Evolutionary conservation across 768 basidiomycete genomes (phyloP).

Genomic region (Macrolepiota dolichaula): DNA sequence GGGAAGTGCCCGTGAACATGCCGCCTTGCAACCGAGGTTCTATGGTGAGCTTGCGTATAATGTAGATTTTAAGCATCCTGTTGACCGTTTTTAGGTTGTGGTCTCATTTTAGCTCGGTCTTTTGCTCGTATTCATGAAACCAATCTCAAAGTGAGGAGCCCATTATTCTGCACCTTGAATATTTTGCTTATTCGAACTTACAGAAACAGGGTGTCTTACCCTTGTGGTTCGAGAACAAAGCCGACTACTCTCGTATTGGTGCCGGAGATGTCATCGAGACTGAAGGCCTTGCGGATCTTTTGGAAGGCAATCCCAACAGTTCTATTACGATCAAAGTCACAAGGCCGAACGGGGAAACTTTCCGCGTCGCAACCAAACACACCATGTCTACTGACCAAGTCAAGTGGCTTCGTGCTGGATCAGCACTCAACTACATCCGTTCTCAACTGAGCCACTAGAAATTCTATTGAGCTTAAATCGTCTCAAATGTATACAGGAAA

Average conservation of each 20-base stretch:
- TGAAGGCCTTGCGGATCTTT: constrained; percentile 68
- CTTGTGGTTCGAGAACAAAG: constrained; percentile 87
- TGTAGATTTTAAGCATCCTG: background rate
- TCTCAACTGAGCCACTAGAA: constrained; percentile 25
- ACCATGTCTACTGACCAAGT: constrained; percentile 90
- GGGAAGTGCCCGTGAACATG: constrained; percentile 96
- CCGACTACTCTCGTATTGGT: constrained; percentile 81
- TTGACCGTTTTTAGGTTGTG: constrained; percentile 54
- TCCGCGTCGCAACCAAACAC: constrained; percentile 75
- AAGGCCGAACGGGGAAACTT: constrained; percentile 54
- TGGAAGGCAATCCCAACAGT: constrained; percentile 45
- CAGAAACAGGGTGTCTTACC: constrained; percentile 98
- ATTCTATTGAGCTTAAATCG: background rate
- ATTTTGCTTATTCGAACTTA: constrained; percentile 13
- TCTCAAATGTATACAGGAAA: constrained; percentile 1
- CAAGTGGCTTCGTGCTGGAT: constrained; percentile 86
- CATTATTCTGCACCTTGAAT: background rate
- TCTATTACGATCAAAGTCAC: constrained; percentile 62
- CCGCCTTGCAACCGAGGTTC: constrained; percentile 94
- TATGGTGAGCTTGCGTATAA: constrained; percentile 51
- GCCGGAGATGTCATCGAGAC: constrained; percentile 84
- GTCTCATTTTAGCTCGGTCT: constrained; percentile 84
- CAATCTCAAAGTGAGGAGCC: constrained; percentile 73
- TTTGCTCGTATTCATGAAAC: constrained; percentile 99
- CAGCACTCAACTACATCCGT: constrained; percentile 87